phyloP scores from a whole-genome alignment of 2,329 filamentous ascomycete species.

The Nannizziopsis barbatae region DNA sequence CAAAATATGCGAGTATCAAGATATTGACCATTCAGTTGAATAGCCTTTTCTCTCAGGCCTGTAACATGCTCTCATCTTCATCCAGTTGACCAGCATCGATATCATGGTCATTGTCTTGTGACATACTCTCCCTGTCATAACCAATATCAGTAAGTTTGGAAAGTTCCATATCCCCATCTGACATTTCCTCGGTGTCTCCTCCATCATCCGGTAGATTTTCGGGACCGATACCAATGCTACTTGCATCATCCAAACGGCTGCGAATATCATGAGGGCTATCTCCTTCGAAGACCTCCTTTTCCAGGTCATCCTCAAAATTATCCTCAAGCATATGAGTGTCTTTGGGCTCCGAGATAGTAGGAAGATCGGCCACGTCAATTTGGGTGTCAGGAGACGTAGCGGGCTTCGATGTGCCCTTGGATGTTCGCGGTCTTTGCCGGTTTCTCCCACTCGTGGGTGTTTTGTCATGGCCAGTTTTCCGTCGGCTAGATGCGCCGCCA shows the following conservation, averaged over 20 bases:
- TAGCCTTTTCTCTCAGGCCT: constrained; percentile 4
- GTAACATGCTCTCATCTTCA: constrained; percentile 12
- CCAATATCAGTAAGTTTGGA: constrained; percentile 7
- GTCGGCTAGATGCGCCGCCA: background rate
- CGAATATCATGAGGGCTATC: constrained; percentile 1
- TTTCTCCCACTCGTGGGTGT: background rate
- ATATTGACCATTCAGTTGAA: background rate
- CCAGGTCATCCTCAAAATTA: constrained; percentile 4
- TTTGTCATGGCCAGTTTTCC: background rate
- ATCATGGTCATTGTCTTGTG: background rate
- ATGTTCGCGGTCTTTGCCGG: background rate
- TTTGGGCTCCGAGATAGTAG: background rate
- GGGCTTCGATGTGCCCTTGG: constrained; percentile 1
- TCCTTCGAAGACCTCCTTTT: constrained; percentile 9
- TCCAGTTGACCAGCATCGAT: constrained; percentile 7
- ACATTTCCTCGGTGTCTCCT: constrained; percentile 11
- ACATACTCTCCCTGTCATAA: background rate
- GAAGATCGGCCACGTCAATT: background rate
- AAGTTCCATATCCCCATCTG: constrained; percentile 11
- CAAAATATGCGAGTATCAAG: background rate
- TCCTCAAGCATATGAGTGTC: background rate
- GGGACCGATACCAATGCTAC: constrained; percentile 2
- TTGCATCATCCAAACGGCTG: constrained; percentile 7
- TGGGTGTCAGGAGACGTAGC: background rate
- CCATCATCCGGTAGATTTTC: background rate